Evolutionary conservation across 108 stramenopile genomes (phyloP).

Genomic region (Skeletonema marinoi): DNA sequence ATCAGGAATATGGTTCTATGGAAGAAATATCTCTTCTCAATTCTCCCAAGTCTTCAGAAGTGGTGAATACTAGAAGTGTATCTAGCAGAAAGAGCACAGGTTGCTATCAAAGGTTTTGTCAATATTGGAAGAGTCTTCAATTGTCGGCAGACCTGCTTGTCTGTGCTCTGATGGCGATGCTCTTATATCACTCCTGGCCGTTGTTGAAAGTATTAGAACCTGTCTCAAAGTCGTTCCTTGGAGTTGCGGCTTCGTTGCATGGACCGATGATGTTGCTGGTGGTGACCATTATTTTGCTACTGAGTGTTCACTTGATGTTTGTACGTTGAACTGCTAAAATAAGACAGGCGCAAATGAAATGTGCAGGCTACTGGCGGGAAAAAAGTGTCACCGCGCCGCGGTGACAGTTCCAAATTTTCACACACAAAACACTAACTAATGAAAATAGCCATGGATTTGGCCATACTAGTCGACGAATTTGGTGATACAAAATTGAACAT

Average conservation of each 20-base stretch:
- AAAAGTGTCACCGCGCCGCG: too few species aligned
- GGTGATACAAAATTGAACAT: too few species aligned
- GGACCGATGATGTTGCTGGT: slow-evolving; percentile 8
- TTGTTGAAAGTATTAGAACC: slow-evolving; percentile 25
- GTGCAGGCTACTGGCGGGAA: too few species aligned
- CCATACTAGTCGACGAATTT: too few species aligned
- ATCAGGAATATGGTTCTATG: slow-evolving; percentile 33
- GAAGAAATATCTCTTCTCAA: slow-evolving; percentile 27
- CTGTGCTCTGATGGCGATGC: slow-evolving; percentile 18
- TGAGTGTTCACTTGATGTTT: slow-evolving; percentile 24
- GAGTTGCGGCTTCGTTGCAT: slow-evolving; percentile 5
- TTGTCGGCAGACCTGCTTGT: slow-evolving; percentile 25
- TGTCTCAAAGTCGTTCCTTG: slow-evolving; percentile 7
- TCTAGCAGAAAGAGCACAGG: not conserved
- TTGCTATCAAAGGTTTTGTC: not conserved
- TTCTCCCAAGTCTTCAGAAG: not conserved
- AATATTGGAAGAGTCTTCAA: slow-evolving; percentile 7
- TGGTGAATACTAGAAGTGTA: not conserved
- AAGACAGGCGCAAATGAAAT: too few species aligned
- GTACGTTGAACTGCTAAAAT: slow-evolving; percentile 5
- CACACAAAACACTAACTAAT: too few species aligned
- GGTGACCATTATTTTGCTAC: not conserved
- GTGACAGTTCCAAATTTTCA: too few species aligned
- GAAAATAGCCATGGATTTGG: too few species aligned
- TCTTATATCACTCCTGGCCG: slow-evolving; percentile 11